phyloP scores from a whole-genome alignment of 345 rosid species.

The Anacardium occidentale region DNA sequence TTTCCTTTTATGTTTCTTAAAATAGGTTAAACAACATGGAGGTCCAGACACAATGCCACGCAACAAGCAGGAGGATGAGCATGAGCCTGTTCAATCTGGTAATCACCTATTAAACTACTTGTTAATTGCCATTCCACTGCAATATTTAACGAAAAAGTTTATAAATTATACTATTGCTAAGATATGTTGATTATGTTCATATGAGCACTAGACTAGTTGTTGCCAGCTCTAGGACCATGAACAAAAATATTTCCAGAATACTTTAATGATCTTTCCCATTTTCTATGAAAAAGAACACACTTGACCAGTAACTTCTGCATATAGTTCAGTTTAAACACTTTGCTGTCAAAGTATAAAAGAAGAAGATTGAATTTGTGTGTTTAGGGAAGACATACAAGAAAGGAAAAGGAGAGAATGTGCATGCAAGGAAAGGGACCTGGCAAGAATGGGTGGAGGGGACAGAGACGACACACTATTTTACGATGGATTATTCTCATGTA shows the following conservation, averaged over 20 bases:
- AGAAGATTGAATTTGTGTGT: neutral
- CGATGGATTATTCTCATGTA: slow-evolving; percentile 72
- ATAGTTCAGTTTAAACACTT: too few relatives aligned
- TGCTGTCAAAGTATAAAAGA: too few relatives aligned
- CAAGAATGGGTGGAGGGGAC: slow-evolving; percentile 35
- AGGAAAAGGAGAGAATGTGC: slow-evolving; percentile 22
- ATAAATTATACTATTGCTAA: too few relatives aligned
- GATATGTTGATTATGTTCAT: neutral
- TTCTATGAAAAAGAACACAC: too few relatives aligned
- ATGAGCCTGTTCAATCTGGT: slow-evolving; percentile 13
- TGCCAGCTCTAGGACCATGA: neutral
- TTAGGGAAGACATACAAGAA: slow-evolving; percentile 19
- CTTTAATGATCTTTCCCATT: too few relatives aligned
- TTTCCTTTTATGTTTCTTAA: neutral
- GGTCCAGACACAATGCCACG: slow-evolving; percentile 1
- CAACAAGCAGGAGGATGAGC: slow-evolving; percentile 5
- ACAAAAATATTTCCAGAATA: neutral
- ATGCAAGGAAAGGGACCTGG: slow-evolving; percentile 33
- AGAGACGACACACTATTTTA: slow-evolving; percentile 43
- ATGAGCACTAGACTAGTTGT: neutral
- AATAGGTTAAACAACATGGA: slow-evolving; percentile 17
- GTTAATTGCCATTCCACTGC: neutral
- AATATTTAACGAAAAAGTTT: too few relatives aligned
- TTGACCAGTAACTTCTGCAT: too few relatives aligned
- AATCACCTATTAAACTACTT: neutral